Conservation (phyloP, 2,329 filamentous ascomycete genomes). For the Calonectria pseudoturangicola region DNA sequence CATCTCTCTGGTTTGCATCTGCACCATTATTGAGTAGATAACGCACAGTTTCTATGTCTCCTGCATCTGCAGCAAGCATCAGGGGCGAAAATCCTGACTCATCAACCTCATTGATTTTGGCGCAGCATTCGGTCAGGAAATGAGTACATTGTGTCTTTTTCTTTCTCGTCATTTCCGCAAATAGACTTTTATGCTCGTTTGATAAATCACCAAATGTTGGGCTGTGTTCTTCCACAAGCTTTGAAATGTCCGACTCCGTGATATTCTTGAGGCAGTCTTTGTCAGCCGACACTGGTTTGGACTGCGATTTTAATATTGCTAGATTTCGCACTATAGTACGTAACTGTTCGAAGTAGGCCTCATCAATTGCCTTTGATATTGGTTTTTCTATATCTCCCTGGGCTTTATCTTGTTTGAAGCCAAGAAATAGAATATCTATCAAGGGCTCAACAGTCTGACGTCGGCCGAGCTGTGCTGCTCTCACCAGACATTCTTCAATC, state of each 20-base stretch:
- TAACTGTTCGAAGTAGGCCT: not conserved
- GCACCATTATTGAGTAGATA: not conserved
- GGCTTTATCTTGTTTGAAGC: not conserved
- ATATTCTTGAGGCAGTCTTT: not conserved
- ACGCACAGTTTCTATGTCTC: not conserved
- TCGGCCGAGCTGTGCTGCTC: not conserved
- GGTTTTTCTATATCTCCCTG: not conserved
- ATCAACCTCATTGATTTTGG: not conserved
- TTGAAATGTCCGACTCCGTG: not conserved
- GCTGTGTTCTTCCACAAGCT: not conserved
- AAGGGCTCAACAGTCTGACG: not conserved
- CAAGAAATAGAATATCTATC: not conserved
- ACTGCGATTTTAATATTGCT: not conserved
- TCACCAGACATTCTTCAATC: not conserved
- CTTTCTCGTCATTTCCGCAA: not conserved
- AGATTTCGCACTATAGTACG: too few species aligned
- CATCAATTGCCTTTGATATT: too few species aligned
- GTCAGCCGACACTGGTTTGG: not conserved
- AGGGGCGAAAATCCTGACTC: not conserved
- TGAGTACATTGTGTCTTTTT: not conserved
- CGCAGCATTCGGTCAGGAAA: not conserved
- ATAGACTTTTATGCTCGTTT: not conserved
- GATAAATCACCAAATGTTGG: not conserved
- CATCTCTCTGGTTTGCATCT: not conserved
- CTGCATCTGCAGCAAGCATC: not conserved